Base-by-base conservation (phyloP, 2,329 filamentous ascomycete genomes). In the Cercospora canescens region DNA sequence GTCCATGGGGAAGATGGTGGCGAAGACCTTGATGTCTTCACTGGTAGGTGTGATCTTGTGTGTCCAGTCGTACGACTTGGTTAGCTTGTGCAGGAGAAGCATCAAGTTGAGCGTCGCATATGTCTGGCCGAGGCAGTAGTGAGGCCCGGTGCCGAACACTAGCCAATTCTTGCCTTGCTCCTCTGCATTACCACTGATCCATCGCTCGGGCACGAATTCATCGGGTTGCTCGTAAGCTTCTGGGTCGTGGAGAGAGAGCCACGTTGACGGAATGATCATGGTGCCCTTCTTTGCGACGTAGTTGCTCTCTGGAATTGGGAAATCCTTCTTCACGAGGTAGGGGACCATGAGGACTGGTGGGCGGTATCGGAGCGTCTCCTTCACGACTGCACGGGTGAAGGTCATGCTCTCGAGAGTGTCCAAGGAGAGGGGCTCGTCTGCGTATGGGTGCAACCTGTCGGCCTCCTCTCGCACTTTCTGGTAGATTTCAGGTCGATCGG, bases 301-400 rank as follows among this genome's bases (percentile, higher is more conserved):
- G 66, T 75, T 74, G 37, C 84, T 86, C 37, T 91, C 87, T 28
- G 91, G 93, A 73, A 99, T 90, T 59, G 94, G 94, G 86, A 98
- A 99, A 63, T 91, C 83, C 85, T 96, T 97, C 89, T 98, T 98
- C 71, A 89, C 92, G 68, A 94, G 79, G 80, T 98, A 98, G 35
- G 95, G 95, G 59, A 97, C 92, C 93, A 99, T 97, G 80, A 97
- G 87, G 75, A 99, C 95, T 64, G 95, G 95, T 70, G 95, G 95
- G 64, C 94, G 91, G 85, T 96, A 98, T 76, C 95, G 92, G 70
- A 97, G 87, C 65, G 93, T 90, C 83, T 97, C 93, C 74, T 91
- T 93, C 71, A 98, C 91, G 50, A 97, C 92, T 45, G 93, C 94
- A 66, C 93, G 91, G 50, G 95, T 98, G 80, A 96, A 97, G 14